phyloP scores from a whole-genome alignment of 2,329 filamentous ascomycete genomes.

The Colletotrichum navitas region DNA sequence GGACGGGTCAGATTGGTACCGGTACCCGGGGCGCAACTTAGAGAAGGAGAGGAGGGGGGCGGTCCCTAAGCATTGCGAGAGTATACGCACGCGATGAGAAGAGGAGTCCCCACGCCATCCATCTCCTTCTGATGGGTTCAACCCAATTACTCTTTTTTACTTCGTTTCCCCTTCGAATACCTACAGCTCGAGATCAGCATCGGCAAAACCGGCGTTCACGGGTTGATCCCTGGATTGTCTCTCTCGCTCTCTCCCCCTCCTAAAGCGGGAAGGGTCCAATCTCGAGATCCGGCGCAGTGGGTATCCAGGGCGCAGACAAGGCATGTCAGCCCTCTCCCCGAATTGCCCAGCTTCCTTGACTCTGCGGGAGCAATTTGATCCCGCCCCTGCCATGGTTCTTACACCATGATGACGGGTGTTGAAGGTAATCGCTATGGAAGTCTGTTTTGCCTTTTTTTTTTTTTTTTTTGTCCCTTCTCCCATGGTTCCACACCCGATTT shows the following conservation, averaged over 20 bases:
- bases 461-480: not conserved
- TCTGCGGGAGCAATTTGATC: not conserved
- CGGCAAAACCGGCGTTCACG: conserved; percentile 14
- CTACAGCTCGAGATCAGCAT: conserved; percentile 18
- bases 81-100: no score
- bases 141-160: not conserved
- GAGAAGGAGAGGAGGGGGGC: not conserved
- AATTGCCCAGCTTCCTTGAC: not conserved
- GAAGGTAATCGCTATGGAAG: conserved; percentile 15
- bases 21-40: no score
- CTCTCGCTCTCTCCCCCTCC: not conserved
- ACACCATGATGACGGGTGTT: conserved; percentile 34
- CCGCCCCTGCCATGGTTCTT: not conserved
- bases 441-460: no score
- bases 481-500: not conserved
- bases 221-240: conserved; percentile 24
- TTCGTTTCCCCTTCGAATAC: not conserved
- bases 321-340: not conserved
- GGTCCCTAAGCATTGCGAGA: not conserved
- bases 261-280: conserved; percentile 11
- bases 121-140: not conserved
- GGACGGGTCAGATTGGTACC: conserved; percentile 1
- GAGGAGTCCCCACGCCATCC: not conserved
- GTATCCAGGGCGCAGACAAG: conserved; percentile 8
- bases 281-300: conserved; percentile 7